A percentile compares a stretch with the other conserved stretches of the same genome.
Evolutionary conservation across 768 basidiomycete species (phyloP).

Genomic region (Lentinula boryana): DNA sequence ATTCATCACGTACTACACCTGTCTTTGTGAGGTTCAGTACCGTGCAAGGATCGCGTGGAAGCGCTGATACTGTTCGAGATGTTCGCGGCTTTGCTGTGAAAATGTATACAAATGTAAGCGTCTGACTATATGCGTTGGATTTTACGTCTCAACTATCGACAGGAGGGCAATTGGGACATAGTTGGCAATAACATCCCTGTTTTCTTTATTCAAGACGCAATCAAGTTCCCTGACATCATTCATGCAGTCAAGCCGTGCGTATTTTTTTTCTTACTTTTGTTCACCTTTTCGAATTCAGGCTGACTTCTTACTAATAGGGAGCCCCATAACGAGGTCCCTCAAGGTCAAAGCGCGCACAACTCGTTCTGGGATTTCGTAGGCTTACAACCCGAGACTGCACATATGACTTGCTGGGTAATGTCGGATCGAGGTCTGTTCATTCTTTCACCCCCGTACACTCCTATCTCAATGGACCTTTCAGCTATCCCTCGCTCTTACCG

Average conservation of each 20-base stretch:
- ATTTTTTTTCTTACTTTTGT: too few relatives aligned
- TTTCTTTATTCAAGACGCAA: conserved; percentile 76
- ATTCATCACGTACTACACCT: conserved; percentile 66
- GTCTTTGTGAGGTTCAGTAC: conserved; percentile 84
- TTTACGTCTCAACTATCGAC: background rate
- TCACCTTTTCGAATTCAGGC: too few relatives aligned
- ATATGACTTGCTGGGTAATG: conserved; percentile 83
- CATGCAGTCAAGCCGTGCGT: conserved; percentile 69
- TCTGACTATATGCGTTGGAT: background rate
- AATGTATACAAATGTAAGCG: conserved; percentile 76
- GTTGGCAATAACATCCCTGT: conserved; percentile 83
- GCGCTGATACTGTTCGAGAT: conserved; percentile 77
- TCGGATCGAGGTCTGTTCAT: conserved; percentile 54
- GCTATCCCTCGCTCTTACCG: conserved; percentile 79
- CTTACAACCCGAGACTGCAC: conserved; percentile 63
- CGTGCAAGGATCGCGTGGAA: conserved; percentile 77
- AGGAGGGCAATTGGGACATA: conserved; percentile 64
- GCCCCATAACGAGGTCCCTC: conserved; percentile 75
- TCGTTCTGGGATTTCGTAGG: conserved; percentile 86
- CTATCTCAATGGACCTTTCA: conserved; percentile 4
- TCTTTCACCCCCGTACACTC: background rate
- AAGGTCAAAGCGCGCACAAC: conserved; percentile 68
- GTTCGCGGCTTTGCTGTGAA: conserved; percentile 84
- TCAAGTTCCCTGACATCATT: conserved; percentile 83
- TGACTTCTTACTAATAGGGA: conserved; percentile 25